Conservation (phyloP, 2,329 filamentous ascomycete genomes). For the Aspergillus proliferans region DNA sequence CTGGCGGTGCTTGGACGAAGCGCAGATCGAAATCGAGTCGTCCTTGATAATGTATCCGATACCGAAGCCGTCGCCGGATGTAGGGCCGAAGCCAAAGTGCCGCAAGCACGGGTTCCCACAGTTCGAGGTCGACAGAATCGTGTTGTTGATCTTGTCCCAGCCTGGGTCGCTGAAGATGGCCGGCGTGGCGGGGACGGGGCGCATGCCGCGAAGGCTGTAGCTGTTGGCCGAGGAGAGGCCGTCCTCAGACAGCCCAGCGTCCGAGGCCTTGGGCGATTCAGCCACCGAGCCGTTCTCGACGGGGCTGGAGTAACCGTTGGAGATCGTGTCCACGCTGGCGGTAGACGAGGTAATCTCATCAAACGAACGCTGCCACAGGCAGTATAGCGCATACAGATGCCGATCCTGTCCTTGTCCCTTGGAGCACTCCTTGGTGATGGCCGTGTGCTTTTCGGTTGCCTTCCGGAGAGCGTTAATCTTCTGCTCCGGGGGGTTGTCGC, state of each 20-base stretch:
- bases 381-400: constrained; percentile 89
- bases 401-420: constrained; percentile 88
- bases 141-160: constrained; percentile 94
- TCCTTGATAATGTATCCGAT: constrained; percentile 99
- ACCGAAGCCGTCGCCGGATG: constrained; percentile 87
- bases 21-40: constrained; percentile 82
- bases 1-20: constrained; percentile 87
- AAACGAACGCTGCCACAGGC: constrained; percentile 84
- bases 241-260: constrained; percentile 38
- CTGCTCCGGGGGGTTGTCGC: constrained; percentile 70
- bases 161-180: constrained; percentile 78
- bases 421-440: constrained; percentile 73
- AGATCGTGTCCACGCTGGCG: constrained; percentile 46
- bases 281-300: constrained; percentile 23
- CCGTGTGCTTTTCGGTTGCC: constrained; percentile 76
- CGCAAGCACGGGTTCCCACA: constrained; percentile 92
- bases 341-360: constrained; percentile 59
- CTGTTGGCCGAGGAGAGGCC: constrained; percentile 44
- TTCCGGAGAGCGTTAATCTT: constrained; percentile 82
- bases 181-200: constrained; percentile 50
- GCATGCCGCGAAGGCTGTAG: constrained; percentile 47
- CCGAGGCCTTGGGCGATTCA: constrained; percentile 26
- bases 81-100: constrained; percentile 95
- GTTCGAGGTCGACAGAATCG: constrained; percentile 94
- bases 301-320: constrained; percentile 61